Evolutionary conservation across 192 early-diverging fungal species (phyloP).

Genomic region (Glomus cerebriforme): DNA sequence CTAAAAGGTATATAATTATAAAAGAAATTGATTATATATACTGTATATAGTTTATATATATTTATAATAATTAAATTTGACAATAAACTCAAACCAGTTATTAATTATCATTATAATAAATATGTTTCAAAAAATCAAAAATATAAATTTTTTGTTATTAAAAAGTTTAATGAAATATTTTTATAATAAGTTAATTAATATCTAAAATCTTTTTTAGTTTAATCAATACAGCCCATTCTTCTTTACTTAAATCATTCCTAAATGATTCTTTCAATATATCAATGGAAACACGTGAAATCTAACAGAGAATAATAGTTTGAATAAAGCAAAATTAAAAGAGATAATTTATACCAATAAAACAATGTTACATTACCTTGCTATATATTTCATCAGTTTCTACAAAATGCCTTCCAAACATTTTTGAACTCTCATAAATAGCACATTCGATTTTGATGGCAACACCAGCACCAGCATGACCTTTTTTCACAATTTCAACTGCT

Average conservation of each 20-base stretch:
- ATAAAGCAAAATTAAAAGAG: neutral
- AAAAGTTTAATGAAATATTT: too few species aligned
- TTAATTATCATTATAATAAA: too few species aligned
- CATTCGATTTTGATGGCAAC: conserved; percentile 93
- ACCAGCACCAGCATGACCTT: conserved; percentile 78
- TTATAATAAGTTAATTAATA: conserved; percentile 10
- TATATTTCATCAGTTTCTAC: conserved; percentile 79
- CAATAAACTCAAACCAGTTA: too few species aligned
- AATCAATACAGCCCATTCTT: conserved; percentile 81
- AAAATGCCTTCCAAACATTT: conserved; percentile 93
- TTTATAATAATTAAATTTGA: too few species aligned
- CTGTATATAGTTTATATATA: too few species aligned
- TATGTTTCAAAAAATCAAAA: too few species aligned
- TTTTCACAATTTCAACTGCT: conserved; percentile 76
- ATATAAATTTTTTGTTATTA: too few species aligned
- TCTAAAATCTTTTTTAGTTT: conserved; percentile 70
- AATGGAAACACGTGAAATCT: conserved; percentile 88
- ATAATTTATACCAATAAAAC: neutral
- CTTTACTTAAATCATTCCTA: conserved; percentile 87
- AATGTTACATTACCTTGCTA: conserved; percentile 43
- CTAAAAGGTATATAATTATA: too few species aligned
- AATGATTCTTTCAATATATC: conserved; percentile 95
- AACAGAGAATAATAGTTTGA: conserved; percentile 32
- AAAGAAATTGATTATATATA: too few species aligned
- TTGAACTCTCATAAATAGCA: conserved; percentile 79